Percentiles rank a stretch among this genome's conserved stretches.
Conservation (phyloP, 345 rosid genomes). For the Anacardium occidentale region DNA sequence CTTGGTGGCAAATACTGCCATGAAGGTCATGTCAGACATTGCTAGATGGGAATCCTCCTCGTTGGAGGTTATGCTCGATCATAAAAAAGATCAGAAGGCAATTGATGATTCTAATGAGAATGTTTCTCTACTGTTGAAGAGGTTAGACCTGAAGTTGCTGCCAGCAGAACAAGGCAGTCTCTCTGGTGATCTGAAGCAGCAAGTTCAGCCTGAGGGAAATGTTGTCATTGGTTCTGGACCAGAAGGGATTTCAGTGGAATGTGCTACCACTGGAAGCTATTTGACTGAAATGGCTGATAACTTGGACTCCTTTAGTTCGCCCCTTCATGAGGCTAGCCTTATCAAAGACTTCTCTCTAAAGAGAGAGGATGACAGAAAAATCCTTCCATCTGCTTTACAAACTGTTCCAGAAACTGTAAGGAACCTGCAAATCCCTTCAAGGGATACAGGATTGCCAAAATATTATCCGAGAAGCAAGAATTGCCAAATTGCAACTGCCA, state of each 20-base stretch:
- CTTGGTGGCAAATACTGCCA: conserved; percentile 19
- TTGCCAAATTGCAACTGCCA: conserved; percentile 23
- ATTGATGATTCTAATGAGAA: conserved; percentile 25
- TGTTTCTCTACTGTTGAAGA: conserved; percentile 37
- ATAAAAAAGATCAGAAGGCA: conserved; percentile 19
- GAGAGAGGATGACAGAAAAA: conserved; percentile 31
- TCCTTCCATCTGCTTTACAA: conserved; percentile 21
- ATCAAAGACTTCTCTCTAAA: conserved; percentile 29
- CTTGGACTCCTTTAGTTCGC: conserved; percentile 25
- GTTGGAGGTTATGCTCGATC: conserved; percentile 21
- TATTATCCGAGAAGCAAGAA: conserved; percentile 29
- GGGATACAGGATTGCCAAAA: conserved; percentile 22
- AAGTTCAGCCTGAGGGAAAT: conserved; percentile 23
- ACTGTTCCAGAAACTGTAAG: conserved; percentile 28
- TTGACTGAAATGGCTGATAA: conserved; percentile 27
- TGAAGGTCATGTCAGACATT: conserved; percentile 9
- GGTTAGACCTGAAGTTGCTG: conserved; percentile 30
- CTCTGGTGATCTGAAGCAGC: conserved; percentile 33
- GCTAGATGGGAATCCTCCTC: conserved; percentile 24
- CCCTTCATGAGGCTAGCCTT: conserved; percentile 26
- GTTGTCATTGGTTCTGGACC: conserved; percentile 23
- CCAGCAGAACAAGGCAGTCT: conserved; percentile 24
- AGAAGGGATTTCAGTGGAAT: conserved; percentile 28
- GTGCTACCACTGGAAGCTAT: conserved; percentile 21
- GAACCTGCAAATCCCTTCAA: conserved; percentile 25